Conservation (phyloP, 75 land plant genomes). For the Pinus tabuliformis region DNA sequence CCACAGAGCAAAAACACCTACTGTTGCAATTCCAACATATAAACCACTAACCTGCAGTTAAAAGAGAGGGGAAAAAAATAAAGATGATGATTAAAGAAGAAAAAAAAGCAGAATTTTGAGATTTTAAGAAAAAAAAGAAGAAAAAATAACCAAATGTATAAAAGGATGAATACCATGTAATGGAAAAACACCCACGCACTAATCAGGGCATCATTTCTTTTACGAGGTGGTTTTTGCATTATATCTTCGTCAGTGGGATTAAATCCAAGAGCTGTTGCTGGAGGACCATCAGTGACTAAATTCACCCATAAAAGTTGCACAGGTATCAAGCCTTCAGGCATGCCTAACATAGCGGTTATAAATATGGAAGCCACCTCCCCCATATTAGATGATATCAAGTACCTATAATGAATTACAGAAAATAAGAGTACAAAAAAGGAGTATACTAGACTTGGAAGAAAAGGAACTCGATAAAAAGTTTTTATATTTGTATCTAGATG, state of each 20-base stretch:
- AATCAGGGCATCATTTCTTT: slow-evolving; percentile 31
- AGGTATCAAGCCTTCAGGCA: slow-evolving; percentile 40
- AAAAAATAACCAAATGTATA: no score
- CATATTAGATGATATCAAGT: slow-evolving; percentile 47
- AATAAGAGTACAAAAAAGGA: neutral
- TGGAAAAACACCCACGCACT: slow-evolving; percentile 33
- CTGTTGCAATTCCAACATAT: slow-evolving; percentile 92
- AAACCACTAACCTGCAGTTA: slow-evolving; percentile 29
- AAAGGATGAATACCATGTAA: slow-evolving; percentile 29
- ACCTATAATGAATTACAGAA: slow-evolving; percentile 11
- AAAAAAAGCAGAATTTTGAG: no score
- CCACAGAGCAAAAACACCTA: slow-evolving; percentile 84
- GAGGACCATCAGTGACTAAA: slow-evolving; percentile 60
- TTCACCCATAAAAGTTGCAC: slow-evolving; percentile 83
- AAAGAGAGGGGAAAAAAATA: no score
- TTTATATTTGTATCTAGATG: neutral
- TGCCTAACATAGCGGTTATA: slow-evolving; percentile 83
- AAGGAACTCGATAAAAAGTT: neutral
- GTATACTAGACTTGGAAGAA: neutral
- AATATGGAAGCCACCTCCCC: slow-evolving; percentile 79
- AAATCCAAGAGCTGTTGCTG: slow-evolving; percentile 45
- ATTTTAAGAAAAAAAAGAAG: neutral
- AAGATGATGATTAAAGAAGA: neutral
- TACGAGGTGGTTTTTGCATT: slow-evolving; percentile 41
- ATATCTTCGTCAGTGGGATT: slow-evolving; percentile 33